Evolutionary conservation across 2,329 filamentous ascomycete species (phyloP).

Genomic region (Dendryphion nanum): DNA sequence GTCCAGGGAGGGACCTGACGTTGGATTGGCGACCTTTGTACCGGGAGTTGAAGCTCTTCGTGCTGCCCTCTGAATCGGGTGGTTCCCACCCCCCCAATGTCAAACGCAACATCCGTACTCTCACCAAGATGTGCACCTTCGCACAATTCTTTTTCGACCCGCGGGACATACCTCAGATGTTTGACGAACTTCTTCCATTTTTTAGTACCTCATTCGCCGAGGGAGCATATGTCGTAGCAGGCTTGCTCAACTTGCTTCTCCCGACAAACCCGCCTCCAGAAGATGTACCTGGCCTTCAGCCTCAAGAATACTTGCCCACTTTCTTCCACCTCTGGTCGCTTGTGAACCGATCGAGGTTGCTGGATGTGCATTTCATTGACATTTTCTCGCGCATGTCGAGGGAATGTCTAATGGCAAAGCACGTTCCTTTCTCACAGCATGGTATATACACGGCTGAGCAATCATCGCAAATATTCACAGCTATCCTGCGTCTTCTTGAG

Average conservation of each 20-base stretch:
- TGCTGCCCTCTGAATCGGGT: slow-evolving; percentile 78
- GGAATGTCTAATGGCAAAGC: slow-evolving; percentile 72
- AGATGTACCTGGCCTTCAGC: slow-evolving; percentile 72
- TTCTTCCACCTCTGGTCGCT: slow-evolving; percentile 97
- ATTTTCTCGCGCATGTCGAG: slow-evolving; percentile 82
- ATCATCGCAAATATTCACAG: slow-evolving; percentile 88
- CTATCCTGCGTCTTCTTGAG: slow-evolving; percentile 82
- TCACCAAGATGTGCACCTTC: slow-evolving; percentile 88
- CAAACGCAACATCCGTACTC: slow-evolving; percentile 67
- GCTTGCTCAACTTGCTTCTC: slow-evolving; percentile 80
- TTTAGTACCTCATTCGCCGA: slow-evolving; percentile 93
- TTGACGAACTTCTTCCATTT: slow-evolving; percentile 54
- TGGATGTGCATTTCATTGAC: slow-evolving; percentile 86
- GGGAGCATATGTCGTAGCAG: slow-evolving; percentile 89
- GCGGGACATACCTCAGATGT: slow-evolving; percentile 72
- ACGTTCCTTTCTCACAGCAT: slow-evolving; percentile 79
- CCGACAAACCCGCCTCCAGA: slow-evolving; percentile 78
- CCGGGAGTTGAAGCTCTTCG: slow-evolving; percentile 87
- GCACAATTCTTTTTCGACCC: slow-evolving; percentile 92
- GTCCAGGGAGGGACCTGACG: slow-evolving; percentile 81
- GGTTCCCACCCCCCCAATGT: slow-evolving; percentile 61
- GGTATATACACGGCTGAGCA: slow-evolving; percentile 93
- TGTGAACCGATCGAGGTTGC: slow-evolving; percentile 81
- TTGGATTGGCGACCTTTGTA: slow-evolving; percentile 93
- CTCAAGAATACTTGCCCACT: slow-evolving; percentile 85